These are phyloP conservation scores for Phragmites australis DNA, from an alignment of 176 grass and related monocot species.

Conservation along the genomic window DNA sequence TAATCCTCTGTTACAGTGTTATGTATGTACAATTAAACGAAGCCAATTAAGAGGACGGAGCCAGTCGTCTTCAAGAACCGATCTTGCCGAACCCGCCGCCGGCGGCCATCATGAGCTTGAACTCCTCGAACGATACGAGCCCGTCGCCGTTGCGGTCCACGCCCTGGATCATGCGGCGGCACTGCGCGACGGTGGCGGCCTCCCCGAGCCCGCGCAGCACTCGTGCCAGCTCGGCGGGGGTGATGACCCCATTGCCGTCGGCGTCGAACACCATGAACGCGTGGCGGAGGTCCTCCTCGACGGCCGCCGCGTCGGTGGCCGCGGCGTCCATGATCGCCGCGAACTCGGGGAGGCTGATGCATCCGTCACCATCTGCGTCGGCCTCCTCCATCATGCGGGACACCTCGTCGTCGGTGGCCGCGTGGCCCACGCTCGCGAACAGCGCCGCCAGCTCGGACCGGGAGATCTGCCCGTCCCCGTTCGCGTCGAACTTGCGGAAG, in stretches of 20 bases:
- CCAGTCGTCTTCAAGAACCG: constrained; percentile 7
- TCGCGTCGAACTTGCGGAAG: constrained; percentile 88
- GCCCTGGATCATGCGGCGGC: constrained; percentile 85
- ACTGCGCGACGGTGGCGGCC: constrained; percentile 72
- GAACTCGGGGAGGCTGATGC: constrained; percentile 84
- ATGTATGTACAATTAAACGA: constrained; percentile 28
- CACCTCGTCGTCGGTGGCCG: constrained; percentile 60
- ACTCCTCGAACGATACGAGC: constrained; percentile 79
- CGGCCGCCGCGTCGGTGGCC: not conserved
- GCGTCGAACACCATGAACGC: constrained; percentile 83
- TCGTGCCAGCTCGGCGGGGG: constrained; percentile 67
- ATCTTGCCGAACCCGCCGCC: constrained; percentile 32
- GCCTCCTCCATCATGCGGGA: constrained; percentile 81
- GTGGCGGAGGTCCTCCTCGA: constrained; percentile 79
- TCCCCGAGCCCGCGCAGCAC: constrained; percentile 71
- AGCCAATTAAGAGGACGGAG: too few relatives aligned
- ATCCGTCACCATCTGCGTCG: constrained; percentile 82
- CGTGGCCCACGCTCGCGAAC: constrained; percentile 65
- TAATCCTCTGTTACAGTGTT: not conserved
- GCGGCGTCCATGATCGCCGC: constrained; percentile 47
- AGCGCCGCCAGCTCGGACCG: constrained; percentile 63
- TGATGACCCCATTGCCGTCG: constrained; percentile 72
- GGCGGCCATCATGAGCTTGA: constrained; percentile 86
- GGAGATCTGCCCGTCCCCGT: constrained; percentile 86
- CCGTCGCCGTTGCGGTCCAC: constrained; percentile 89